Conservation (phyloP, 306 rosid genomes). For the Quillaja saponaria region DNA sequence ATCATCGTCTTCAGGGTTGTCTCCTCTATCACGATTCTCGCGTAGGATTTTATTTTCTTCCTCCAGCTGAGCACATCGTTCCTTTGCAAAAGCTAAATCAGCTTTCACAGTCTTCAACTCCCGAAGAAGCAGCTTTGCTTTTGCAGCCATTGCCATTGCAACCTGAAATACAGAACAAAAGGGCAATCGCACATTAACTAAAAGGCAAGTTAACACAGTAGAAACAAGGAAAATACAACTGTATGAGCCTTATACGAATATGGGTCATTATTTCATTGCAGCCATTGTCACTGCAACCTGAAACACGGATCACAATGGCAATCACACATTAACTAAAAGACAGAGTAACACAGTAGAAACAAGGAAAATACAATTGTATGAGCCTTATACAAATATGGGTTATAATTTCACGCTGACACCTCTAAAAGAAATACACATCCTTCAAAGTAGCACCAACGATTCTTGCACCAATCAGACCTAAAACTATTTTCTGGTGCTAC, state of each 20-base stretch:
- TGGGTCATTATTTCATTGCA: too few relatives aligned
- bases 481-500: too few relatives aligned
- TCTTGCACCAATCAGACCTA: too few relatives aligned
- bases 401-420: too few relatives aligned
- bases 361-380: slow-evolving; percentile 4
- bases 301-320: slow-evolving; percentile 32
- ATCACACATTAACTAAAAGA: slow-evolving; percentile 34
- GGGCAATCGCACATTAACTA: slow-evolving; percentile 34
- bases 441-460: too few relatives aligned
- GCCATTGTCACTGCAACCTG: slow-evolving; percentile 99
- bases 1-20: slow-evolving; percentile 88
- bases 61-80: slow-evolving; percentile 96
- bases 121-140: slow-evolving; percentile 95
- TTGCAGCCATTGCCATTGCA: slow-evolving; percentile 99
- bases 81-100: slow-evolving; percentile 97
- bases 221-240: slow-evolving; percentile 6
- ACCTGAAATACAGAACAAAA: slow-evolving; percentile 58
- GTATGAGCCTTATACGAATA: slow-evolving; percentile 7
- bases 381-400: neutral
- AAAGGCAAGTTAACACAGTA: slow-evolving; percentile 17
- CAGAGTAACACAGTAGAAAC: slow-evolving; percentile 10
- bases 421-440: too few relatives aligned
- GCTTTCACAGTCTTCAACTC: slow-evolving; percentile 98
- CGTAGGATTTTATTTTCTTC: slow-evolving; percentile 88
- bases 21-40: slow-evolving; percentile 88